phyloP scores from a whole-genome alignment of 768 basidiomycete species.

The Epithele typhae region DNA sequence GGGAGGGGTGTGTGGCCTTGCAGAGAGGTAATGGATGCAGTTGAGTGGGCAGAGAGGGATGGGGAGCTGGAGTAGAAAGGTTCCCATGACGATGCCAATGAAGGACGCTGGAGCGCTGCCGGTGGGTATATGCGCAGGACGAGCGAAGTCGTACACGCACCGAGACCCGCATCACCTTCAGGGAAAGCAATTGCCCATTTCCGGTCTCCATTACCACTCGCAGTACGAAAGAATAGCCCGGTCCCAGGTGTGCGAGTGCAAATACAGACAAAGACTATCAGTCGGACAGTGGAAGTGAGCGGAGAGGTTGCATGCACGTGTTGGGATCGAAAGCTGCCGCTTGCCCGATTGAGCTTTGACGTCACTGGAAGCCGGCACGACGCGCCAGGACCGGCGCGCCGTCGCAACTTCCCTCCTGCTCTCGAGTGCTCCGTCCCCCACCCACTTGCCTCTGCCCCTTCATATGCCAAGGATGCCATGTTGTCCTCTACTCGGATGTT shows the following conservation, averaged over 20 bases:
- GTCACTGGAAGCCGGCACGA: conserved; percentile 9
- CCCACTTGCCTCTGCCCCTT: neutral
- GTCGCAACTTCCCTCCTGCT: too few relatives aligned
- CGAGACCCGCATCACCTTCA: conserved; percentile 87
- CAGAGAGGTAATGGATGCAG: conserved; percentile 70
- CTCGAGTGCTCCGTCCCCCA: too few relatives aligned
- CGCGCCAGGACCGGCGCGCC: neutral
- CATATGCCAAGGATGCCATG: too few relatives aligned
- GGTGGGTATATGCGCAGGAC: neutral
- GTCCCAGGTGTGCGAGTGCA: too few relatives aligned
- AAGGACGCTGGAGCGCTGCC: conserved; percentile 40
- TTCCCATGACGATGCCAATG: conserved; percentile 73
- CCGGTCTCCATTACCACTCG: conserved; percentile 44
- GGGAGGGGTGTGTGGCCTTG: conserved; percentile 67
- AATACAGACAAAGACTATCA: too few relatives aligned
- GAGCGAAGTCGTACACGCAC: conserved; percentile 44
- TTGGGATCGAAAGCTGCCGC: conserved; percentile 21
- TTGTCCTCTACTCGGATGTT: too few relatives aligned
- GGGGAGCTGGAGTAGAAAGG: conserved; percentile 84
- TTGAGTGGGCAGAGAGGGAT: conserved; percentile 77
- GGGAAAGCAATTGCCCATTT: conserved; percentile 61
- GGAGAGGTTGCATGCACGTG: conserved; percentile 20
- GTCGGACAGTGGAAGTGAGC: too few relatives aligned
- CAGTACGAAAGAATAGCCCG: too few relatives aligned
- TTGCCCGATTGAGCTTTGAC: conserved; percentile 17